Percentiles rank a stretch among this genome's conserved stretches.
Conservation (phyloP, 139 green algal genomes). For the Spirogloea muscicola region DNA sequence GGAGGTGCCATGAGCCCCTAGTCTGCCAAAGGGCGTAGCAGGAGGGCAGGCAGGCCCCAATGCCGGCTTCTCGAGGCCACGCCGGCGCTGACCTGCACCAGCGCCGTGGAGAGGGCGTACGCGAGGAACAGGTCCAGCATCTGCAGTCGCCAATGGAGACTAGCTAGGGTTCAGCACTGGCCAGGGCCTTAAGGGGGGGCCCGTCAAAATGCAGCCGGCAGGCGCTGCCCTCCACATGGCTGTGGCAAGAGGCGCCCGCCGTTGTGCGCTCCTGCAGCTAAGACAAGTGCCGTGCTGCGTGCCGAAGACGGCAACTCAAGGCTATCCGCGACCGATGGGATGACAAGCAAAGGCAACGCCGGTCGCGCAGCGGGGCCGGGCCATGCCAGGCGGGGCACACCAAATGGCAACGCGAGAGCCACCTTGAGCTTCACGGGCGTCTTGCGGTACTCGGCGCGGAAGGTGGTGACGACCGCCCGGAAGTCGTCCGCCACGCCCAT, state of each 20-base stretch:
- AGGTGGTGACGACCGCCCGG: constrained; percentile 21
- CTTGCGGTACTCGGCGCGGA: constrained; percentile 39
- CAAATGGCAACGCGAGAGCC: too few relatives aligned
- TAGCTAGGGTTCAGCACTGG: too few relatives aligned
- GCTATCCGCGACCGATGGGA: background rate
- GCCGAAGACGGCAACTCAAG: background rate
- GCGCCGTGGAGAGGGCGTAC: constrained; percentile 18
- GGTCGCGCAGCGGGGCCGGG: background rate
- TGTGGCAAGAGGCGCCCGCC: background rate
- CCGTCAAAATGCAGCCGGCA: background rate
- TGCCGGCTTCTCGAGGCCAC: background rate
- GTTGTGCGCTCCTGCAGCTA: background rate
- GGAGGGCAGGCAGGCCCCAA: background rate
- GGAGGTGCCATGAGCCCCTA: background rate
- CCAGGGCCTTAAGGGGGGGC: too few relatives aligned
- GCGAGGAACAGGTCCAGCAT: constrained; percentile 16
- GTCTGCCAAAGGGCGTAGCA: background rate
- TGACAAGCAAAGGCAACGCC: background rate
- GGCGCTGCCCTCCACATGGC: background rate
- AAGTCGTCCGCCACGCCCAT: constrained; percentile 36
- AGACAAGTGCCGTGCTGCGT: too few relatives aligned
- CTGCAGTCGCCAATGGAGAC: background rate
- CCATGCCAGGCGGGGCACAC: background rate
- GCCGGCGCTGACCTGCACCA: constrained; percentile 14
- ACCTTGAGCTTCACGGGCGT: constrained; percentile 43